Evolutionary conservation across 2,329 filamentous ascomycete species (phyloP).

Genomic region (Cladosporium phlei): DNA sequence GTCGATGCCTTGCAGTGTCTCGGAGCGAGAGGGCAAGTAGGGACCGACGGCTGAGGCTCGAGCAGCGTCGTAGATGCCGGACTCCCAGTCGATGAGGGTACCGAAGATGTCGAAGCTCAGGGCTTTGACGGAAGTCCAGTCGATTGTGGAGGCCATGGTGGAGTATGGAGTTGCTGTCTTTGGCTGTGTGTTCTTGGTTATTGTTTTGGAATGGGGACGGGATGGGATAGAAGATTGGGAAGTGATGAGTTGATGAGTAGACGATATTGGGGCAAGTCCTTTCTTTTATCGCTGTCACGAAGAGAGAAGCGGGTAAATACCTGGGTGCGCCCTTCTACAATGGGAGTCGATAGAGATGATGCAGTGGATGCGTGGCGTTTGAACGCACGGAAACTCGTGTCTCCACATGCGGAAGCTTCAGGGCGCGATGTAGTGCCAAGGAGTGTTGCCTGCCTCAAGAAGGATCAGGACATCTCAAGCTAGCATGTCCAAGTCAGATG

Average conservation of each 20-base stretch:
- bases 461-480: no score
- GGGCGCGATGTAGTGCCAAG: background rate
- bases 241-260: background rate
- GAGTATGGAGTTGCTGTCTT: no score
- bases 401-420: background rate
- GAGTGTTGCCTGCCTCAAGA: no score
- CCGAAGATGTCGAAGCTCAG: constrained; percentile 77
- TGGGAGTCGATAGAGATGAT: no score
- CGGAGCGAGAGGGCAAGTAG: constrained; percentile 41
- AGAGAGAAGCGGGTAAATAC: no score
- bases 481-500: no score
- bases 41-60: constrained; percentile 44
- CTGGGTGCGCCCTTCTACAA: constrained; percentile 1
- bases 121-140: constrained; percentile 34
- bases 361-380: background rate
- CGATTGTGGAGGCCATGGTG: constrained; percentile 23
- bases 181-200: no score
- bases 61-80: constrained; percentile 56
- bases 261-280: background rate
- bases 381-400: background rate
- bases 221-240: background rate
- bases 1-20: constrained; percentile 41
- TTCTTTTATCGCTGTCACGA: background rate
- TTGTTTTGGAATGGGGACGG: background rate
- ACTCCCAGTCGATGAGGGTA: constrained; percentile 74